These are phyloP conservation scores for Pestalotiopsis sp. DNA, from an alignment of 2,329 filamentous ascomycete species.

Conservation along the genomic window DNA sequence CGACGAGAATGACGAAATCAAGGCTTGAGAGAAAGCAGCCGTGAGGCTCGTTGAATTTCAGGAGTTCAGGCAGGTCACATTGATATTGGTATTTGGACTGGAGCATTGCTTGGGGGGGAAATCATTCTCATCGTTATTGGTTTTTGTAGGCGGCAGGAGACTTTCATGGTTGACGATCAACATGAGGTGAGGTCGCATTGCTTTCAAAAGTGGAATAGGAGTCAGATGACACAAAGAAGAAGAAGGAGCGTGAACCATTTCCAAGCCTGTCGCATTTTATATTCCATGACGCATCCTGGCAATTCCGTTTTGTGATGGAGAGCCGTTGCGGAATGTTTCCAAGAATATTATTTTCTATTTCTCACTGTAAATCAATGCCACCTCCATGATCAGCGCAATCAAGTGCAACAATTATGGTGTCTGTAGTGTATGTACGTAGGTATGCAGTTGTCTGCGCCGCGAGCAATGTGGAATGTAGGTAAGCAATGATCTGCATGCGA, in stretches of 20 bases:
- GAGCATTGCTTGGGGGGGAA: neutral
- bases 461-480: neutral
- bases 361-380: neutral
- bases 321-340: neutral
- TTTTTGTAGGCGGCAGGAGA: neutral
- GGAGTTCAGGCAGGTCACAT: conserved; percentile 4
- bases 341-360: too few species aligned
- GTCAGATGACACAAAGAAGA: neutral
- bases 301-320: neutral
- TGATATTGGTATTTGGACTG: neutral
- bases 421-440: neutral
- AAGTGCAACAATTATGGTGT: neutral
- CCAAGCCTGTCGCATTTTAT: neutral
- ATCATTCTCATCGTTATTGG: neutral
- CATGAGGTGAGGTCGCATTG: neutral
- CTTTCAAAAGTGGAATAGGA: neutral
- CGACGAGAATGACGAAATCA: conserved; percentile 31
- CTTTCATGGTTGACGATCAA: neutral
- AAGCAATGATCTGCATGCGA: neutral
- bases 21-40: neutral
- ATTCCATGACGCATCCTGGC: neutral
- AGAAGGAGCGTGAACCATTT: neutral
- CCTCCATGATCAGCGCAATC: neutral
- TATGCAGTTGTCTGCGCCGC: neutral
- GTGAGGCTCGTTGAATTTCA: neutral